Evolutionary conservation across 345 rosid genomes (phyloP), one percentile per base, ranked within the genome.

Genomic region (Arabis hirsuta): DNA sequence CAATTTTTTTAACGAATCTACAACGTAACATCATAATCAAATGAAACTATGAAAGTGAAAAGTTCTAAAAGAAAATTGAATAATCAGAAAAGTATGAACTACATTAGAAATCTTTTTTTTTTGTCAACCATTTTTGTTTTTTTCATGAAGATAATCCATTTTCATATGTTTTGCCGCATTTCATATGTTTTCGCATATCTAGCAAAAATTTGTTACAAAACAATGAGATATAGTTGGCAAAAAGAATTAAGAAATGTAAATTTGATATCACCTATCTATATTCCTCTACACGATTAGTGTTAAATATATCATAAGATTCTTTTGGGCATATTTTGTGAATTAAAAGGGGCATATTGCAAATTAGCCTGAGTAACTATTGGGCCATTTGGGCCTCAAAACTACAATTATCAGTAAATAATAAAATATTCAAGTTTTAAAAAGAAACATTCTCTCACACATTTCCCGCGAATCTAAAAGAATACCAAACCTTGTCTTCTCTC

Each of bases 391-490:
- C 67, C 42, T 60, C 0, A 14, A 14, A 38, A 16, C 16, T 11
- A 22, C 7, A 36, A 3, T 1, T 20, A 6, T 29, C 0, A 12
- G 7, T 46, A 44, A 5, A 14, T 1, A 47, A 0, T 39, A 12
- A 44, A 62, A 48, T 34, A 31, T 27, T 19, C 6, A 57, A 20
- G 16, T 24, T 41, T 10, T 34, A 6, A 1, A 34, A 34, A 55
- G 36, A 34, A 48, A 38, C 29, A 22, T 34, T 9, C 3, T 12
- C 9, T 27, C 2, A 8, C 38, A 43, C 27, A 67, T 36, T 79
- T 81, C 87, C 91, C 90, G 88, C 87, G 90, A 84, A 78, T 81
- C 89, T 71, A 62, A 38, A 86, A 88, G 88, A 78, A 86, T 77
- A 84, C 93, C 89, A 82, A 88, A 84, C 89, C 81, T 79, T 73